Base-by-base conservation (phyloP, 2,329 filamentous ascomycete genomes). In the Arthrobotrys sinensis region DNA sequence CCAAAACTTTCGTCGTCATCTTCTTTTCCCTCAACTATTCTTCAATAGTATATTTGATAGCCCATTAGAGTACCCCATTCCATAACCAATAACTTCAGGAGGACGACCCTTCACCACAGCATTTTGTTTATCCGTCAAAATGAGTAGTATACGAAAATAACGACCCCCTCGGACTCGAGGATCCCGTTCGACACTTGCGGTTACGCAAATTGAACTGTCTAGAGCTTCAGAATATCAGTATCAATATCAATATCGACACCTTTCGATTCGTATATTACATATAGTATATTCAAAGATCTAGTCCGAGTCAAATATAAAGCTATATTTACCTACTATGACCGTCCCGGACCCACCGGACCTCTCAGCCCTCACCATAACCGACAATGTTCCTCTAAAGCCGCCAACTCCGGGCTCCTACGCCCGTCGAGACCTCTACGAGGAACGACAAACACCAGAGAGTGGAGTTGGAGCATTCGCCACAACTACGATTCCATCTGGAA, bases 91-190 rank as follows among this genome's bases (percentile, higher is more conserved):
- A 24, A 16, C 14, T 10, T 21, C 7, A 38, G 36, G 36, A 38
- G 36, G 12, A 45, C 40, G n/a, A 45, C 2, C 4, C 40, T 45
- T 16, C 40, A 45, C 40, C 40, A 38, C 3, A 38, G 12, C 7
- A 38, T 10, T 8, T 8, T 21, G 19, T 38, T 7, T 57, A 38
- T 57, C 34, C 16, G 14, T 60, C 60, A 67, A 73, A 52, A 73
- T 73, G 70, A 73, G 69, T 72, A 72, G 57, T 73, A 73, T 60
- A 73, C 60, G 50, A 60, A 73, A 43, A 48, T 73, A 65, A 66
- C n/a, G 14, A 6, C 8, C 34, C 6, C 55, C 32, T 43, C 36
- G 24, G 24, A 45, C 4, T 48, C 60, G 60, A 50, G 55, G 55
- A 60, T 12, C 36, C n/a, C 21, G 11, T 60, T 60, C 16, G 10